A percentile compares a stretch with the other conserved stretches of the same genome.
These are phyloP conservation scores for Pseudocohnilembus persalinus DNA, from an alignment of 169 alveolate genomes.

Conservation along the genomic window DNA sequence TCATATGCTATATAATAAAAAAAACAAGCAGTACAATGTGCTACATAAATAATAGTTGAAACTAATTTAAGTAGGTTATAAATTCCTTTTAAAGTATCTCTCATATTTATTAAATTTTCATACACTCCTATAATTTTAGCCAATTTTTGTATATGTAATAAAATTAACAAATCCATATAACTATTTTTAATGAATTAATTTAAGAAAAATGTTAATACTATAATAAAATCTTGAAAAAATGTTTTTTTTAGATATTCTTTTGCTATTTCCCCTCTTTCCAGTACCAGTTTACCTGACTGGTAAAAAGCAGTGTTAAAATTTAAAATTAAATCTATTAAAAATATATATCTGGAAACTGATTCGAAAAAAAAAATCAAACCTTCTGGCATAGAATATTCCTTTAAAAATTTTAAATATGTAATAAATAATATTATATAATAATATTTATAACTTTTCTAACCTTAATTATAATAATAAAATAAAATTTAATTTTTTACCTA, in stretches of 20 bases:
- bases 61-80: constrained; percentile 10
- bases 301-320: constrained; percentile 22
- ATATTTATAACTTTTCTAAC: too few relatives aligned
- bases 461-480: too few relatives aligned
- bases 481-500: too few relatives aligned
- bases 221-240: constrained; percentile 4
- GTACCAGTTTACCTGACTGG: background rate
- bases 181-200: background rate
- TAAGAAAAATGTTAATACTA: background rate
- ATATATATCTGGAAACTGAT: constrained; percentile 10
- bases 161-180: constrained; percentile 1
- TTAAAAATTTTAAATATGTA: too few relatives aligned
- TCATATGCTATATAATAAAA: background rate
- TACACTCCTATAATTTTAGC: background rate
- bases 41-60: constrained; percentile 2
- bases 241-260: background rate
- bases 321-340: constrained; percentile 10
- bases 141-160: background rate
- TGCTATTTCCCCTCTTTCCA: background rate
- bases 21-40: constrained; percentile 16
- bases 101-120: constrained; percentile 3
- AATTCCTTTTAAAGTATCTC: background rate
- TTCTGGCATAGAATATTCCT: too few relatives aligned
- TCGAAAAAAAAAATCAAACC: too few relatives aligned
- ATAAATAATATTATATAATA: too few relatives aligned